A percentile compares a stretch with the other conserved stretches of the same genome.
phyloP scores from a whole-genome alignment of 768 basidiomycete species.

The Cystofilobasidium ferigula region DNA sequence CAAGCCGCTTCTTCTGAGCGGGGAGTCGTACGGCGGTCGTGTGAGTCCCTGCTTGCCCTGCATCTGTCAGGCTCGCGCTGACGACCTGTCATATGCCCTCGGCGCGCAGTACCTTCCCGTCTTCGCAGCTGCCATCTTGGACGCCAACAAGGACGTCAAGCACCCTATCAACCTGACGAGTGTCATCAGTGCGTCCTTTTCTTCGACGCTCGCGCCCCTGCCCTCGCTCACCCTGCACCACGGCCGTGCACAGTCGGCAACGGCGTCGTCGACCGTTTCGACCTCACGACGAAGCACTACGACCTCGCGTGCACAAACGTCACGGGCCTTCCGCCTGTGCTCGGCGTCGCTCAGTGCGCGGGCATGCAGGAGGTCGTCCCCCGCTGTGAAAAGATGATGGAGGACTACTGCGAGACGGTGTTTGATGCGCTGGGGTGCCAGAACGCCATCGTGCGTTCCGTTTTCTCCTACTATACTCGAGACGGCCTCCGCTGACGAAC shows the following conservation, averaged over 20 bases:
- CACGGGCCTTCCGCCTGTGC: slow-evolving; percentile 17
- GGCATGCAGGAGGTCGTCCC: slow-evolving; percentile 56
- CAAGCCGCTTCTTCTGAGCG: slow-evolving; percentile 53
- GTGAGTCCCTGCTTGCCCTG: neutral
- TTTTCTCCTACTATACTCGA: slow-evolving; percentile 40
- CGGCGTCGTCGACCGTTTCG: slow-evolving; percentile 8
- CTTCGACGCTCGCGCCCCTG: neutral
- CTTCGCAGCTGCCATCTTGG: slow-evolving; percentile 65
- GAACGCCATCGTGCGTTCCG: slow-evolving; percentile 23
- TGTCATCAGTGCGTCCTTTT: slow-evolving; percentile 46
- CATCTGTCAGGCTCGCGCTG: slow-evolving; percentile 14
- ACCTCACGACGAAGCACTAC: slow-evolving; percentile 16
- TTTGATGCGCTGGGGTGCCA: slow-evolving; percentile 16
- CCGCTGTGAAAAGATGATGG: slow-evolving; percentile 52
- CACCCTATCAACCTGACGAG: slow-evolving; percentile 56
- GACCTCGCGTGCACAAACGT: slow-evolving; percentile 15
- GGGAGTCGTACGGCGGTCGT: slow-evolving; percentile 45
- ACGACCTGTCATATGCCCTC: no score
- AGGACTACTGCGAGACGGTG: slow-evolving; percentile 37
- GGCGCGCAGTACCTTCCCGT: slow-evolving; percentile 34
- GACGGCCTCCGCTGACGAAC: slow-evolving; percentile 40
- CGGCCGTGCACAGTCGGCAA: neutral
- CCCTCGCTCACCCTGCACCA: no score
- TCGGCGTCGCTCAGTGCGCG: slow-evolving; percentile 30
- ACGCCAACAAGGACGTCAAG: slow-evolving; percentile 52